These are phyloP conservation scores for Rhynchospora breviuscula DNA, from an alignment of 176 grass and related monocot genomes.

Conservation along the genomic window DNA sequence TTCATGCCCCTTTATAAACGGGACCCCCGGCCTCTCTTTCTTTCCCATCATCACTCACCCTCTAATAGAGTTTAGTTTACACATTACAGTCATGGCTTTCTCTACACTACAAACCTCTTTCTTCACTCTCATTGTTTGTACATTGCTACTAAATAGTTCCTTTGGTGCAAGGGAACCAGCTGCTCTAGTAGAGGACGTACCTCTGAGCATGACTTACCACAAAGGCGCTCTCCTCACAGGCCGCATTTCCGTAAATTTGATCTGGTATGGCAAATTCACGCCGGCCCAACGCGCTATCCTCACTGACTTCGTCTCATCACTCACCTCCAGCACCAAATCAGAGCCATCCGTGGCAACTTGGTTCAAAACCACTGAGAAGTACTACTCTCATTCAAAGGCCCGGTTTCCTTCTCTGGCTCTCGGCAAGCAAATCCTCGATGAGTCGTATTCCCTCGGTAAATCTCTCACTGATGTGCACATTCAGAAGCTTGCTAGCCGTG, in stretches of 20 bases:
- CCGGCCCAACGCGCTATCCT: constrained; percentile 51
- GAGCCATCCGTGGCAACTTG: constrained; percentile 58
- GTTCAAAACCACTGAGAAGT: constrained; percentile 69
- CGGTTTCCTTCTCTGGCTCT: constrained; percentile 34
- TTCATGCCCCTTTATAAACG: not conserved
- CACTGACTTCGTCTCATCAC: constrained; percentile 64
- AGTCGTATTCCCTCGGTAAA: constrained; percentile 47
- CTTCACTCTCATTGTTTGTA: constrained; percentile 18
- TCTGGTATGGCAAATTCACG: constrained; percentile 83
- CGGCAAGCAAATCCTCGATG: constrained; percentile 39
- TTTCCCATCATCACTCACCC: constrained; percentile 27
- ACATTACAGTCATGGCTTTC: constrained; percentile 11
- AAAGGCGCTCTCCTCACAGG: constrained; percentile 70
- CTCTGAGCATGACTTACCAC: constrained; percentile 69
- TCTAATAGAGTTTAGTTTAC: too few relatives aligned
- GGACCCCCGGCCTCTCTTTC: not conserved
- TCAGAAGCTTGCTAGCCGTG: constrained; percentile 36
- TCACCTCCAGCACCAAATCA: constrained; percentile 20
- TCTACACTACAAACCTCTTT: not conserved
- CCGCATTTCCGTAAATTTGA: constrained; percentile 52
- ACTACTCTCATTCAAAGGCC: constrained; percentile 51
- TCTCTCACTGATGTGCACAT: constrained; percentile 40
- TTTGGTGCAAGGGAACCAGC: constrained; percentile 30
- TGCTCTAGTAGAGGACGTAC: constrained; percentile 43
- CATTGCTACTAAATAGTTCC: constrained; percentile 23